phyloP scores from a whole-genome alignment of 208 protist genomes.

The Leishmania gerbilli region DNA sequence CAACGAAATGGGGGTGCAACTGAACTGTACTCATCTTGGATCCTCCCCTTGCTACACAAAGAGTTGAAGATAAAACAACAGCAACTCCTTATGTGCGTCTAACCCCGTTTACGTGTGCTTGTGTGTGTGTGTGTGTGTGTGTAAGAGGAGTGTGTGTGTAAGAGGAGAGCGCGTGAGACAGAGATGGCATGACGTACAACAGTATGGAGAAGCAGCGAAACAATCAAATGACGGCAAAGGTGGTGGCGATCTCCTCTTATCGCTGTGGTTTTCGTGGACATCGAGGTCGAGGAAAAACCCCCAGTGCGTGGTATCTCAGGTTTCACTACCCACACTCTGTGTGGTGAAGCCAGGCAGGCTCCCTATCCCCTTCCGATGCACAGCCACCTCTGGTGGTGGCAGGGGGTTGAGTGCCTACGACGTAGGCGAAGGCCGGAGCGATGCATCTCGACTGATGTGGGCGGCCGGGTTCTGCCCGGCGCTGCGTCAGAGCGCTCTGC shows the following conservation, averaged over 20 bases:
- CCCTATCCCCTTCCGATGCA: neutral
- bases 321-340: too few relatives aligned
- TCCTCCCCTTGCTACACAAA: neutral
- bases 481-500: neutral
- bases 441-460: neutral
- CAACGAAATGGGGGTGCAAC: conserved; percentile 28
- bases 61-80: neutral
- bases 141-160: neutral
- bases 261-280: neutral
- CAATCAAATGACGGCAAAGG: neutral
- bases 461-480: neutral
- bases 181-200: neutral
- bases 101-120: neutral
- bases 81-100: neutral
- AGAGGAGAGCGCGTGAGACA: neutral
- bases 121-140: neutral
- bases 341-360: neutral
- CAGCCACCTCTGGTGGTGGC: neutral
- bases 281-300: neutral
- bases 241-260: too few relatives aligned
- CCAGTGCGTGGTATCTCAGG: neutral
- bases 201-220: neutral
- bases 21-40: conserved; percentile 25
- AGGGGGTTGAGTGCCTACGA: neutral
- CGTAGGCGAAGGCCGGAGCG: neutral